These are phyloP conservation scores for Gracilaria gracilis DNA, from an alignment of 23 red algal species.

Conservation along the genomic window DNA sequence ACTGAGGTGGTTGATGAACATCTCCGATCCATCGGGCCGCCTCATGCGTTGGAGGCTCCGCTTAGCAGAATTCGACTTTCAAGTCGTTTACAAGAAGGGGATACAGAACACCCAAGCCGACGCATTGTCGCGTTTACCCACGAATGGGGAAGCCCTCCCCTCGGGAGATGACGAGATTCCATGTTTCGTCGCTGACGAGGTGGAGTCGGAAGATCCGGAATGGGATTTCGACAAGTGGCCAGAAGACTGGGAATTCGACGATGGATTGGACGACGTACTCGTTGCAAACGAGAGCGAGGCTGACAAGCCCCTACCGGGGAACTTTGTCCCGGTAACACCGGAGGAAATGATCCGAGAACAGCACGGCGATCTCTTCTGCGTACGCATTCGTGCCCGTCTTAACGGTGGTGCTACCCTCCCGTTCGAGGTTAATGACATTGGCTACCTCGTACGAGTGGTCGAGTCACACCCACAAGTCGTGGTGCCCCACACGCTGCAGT, in stretches of 20 bases:
- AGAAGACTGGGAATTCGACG: too few relatives aligned
- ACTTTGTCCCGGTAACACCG: background rate
- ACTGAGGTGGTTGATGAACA: slow-evolving; percentile 41
- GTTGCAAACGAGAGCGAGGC: background rate
- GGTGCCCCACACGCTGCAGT: too few relatives aligned
- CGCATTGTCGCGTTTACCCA: slow-evolving; percentile 13
- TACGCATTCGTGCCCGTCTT: background rate
- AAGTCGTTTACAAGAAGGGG: slow-evolving; percentile 39
- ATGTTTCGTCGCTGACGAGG: background rate
- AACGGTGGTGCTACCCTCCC: slow-evolving; percentile 3
- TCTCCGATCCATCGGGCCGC: slow-evolving; percentile 19
- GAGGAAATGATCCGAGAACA: background rate
- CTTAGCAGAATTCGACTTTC: slow-evolving; percentile 37
- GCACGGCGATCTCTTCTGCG: background rate
- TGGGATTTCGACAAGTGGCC: too few relatives aligned
- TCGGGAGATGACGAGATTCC: slow-evolving; percentile 1
- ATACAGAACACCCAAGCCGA: slow-evolving; percentile 8
- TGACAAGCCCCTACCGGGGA: background rate
- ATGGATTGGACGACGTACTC: background rate
- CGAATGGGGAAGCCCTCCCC: background rate
- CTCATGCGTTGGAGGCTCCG: slow-evolving; percentile 37
- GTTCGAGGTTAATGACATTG: background rate
- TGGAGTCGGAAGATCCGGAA: too few relatives aligned
- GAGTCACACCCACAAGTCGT: too few relatives aligned
- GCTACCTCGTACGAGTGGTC: too few relatives aligned